Evolutionary conservation across 164 flowering plant species (phyloP), one percentile per base, ranked within the genome.

Genomic region (Euptelea pleiosperma): DNA sequence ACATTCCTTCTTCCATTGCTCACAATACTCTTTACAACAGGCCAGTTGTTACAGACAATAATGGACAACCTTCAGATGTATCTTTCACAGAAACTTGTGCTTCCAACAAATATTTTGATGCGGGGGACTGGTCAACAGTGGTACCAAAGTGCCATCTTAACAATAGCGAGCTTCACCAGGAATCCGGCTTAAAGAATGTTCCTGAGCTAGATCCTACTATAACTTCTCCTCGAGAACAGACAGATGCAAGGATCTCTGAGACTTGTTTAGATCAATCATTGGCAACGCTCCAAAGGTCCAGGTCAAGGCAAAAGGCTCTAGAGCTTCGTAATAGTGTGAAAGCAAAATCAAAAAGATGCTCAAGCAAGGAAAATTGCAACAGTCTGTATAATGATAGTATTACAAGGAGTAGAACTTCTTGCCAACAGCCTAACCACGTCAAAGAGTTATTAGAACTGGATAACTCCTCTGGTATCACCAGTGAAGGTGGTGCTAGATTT

Each of bases 291-390:
- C 86, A 82, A 51, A 78, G 97, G 73, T 90, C 97, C 24, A 90
- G 66, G 68, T 82, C 97, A 15, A 84, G 97, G 68, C 99, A 93
- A 67, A 82, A 63, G 66, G 94, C 91, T 69, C 66, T 87, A 26
- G 89, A 88, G 80, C 71, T 78, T 46, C 97, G 98, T 1, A 86
- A 64, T 39, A 85, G 88, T 77, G 86, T 65, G 34, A 87, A 78
- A 58, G 50, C 70, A 14, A 56, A 61, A 48, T 42, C 53, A 24
- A 75, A 60, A 60, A 66, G 58, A 51, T 53, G 45, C 33, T 21
- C 42, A 35, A 25, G 47, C 30, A 28, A 50, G 24, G 69, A 52
- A 60, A 42, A 44, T 21, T 25, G 30, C 33, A 19, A 4, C 7
- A 21, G 26, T 47, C 29, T 8, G 10, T 34, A 16, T 46, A 10